A percentile compares a stretch with the other conserved stretches of the same genome.
Conservation (phyloP, 305 asterid species). For the Solanum aculeatissimum region DNA sequence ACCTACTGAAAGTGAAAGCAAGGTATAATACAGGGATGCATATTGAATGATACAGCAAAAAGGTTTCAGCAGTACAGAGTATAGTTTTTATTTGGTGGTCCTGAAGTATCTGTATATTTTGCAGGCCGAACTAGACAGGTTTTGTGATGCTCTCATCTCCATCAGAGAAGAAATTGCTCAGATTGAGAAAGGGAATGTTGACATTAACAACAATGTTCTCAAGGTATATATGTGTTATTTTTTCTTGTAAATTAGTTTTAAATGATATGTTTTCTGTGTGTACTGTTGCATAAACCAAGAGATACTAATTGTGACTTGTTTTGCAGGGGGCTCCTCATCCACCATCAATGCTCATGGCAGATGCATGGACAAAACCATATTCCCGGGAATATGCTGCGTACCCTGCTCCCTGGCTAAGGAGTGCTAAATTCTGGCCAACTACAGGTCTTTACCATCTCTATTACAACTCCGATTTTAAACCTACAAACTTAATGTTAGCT, state of each 20-base stretch:
- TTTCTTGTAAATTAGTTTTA: background rate
- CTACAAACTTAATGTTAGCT: background rate
- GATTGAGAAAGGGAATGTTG: slow-evolving; percentile 86
- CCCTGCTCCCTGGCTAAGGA: slow-evolving; percentile 89
- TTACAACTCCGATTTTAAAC: background rate
- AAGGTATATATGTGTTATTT: slow-evolving; percentile 37
- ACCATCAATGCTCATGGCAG: slow-evolving; percentile 89
- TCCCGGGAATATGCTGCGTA: slow-evolving; percentile 94
- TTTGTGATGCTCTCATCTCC: slow-evolving; percentile 84
- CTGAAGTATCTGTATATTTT: background rate
- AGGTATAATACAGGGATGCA: slow-evolving; percentile 33
- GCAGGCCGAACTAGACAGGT: slow-evolving; percentile 95
- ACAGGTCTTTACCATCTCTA: slow-evolving; percentile 36
- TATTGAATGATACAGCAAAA: background rate
- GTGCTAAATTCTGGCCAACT: slow-evolving; percentile 93
- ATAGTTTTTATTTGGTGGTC: background rate
- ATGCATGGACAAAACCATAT: slow-evolving; percentile 84
- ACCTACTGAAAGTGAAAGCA: slow-evolving; percentile 99
- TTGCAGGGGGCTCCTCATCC: slow-evolving; percentile 96
- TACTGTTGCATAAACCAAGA: background rate
- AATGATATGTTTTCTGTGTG: background rate
- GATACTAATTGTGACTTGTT: slow-evolving; percentile 7
- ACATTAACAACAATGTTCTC: slow-evolving; percentile 71
- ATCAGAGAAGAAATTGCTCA: slow-evolving; percentile 79
- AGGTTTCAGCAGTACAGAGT: background rate